Percentiles rank a stretch among this genome's conserved stretches.
Evolutionary conservation across 495 filamentous ascomycete genomes (phyloP).

Genomic region (Penicillium arizonense): DNA sequence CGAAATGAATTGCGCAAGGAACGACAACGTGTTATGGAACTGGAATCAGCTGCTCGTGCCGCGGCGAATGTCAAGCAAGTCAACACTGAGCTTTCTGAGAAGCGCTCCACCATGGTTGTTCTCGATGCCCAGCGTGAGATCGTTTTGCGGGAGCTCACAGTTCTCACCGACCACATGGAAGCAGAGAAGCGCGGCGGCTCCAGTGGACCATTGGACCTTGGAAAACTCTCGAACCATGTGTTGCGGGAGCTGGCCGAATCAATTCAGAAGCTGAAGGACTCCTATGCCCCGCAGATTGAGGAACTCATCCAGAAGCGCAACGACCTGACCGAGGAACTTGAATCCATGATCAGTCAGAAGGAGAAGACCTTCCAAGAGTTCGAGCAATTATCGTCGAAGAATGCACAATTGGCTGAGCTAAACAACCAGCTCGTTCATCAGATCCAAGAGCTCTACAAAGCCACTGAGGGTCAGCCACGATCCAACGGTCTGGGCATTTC

Average conservation of each 20-base stretch:
- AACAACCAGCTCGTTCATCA: conserved; percentile 94
- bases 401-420: conserved; percentile 86
- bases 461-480: conserved; percentile 57
- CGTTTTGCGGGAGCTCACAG: conserved; percentile 86
- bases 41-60: conserved; percentile 68
- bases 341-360: conserved; percentile 72
- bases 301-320: conserved; percentile 80
- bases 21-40: conserved; percentile 75
- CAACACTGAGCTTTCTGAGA: conserved; percentile 84
- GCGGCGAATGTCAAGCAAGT: conserved; percentile 80
- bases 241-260: conserved; percentile 86
- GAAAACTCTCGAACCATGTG: conserved; percentile 77
- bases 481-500: conserved; percentile 82
- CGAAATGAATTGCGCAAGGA: conserved; percentile 78
- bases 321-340: conserved; percentile 77
- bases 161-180: conserved; percentile 75
- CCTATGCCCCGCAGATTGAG: conserved; percentile 74
- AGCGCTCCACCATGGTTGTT: conserved; percentile 94
- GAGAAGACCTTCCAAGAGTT: conserved; percentile 94
- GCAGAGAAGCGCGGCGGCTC: conserved; percentile 59
- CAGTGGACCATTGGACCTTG: conserved; percentile 67
- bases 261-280: conserved; percentile 80
- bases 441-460: conserved; percentile 90
- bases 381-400: conserved; percentile 89
- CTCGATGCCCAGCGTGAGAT: conserved; percentile 94